Evolutionary conservation across 345 rosid genomes (phyloP), one percentile per base, ranked within the genome.

Genomic region (Rhodamnia rubescens): DNA sequence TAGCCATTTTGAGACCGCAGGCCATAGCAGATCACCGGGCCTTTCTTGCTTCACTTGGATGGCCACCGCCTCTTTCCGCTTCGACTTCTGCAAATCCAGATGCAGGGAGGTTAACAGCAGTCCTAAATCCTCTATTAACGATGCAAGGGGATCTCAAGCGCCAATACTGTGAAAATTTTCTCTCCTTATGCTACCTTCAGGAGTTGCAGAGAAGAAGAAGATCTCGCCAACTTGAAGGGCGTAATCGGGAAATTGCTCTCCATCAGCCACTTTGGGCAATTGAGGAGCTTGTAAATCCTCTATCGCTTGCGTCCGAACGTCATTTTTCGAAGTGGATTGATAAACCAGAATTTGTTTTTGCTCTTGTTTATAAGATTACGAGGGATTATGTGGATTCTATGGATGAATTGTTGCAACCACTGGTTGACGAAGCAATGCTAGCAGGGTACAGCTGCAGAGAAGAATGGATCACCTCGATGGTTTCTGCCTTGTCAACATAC

Each of bases 391-490:
- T 94, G 83, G 98, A 95, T 87, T 92, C 95, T 44, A 90, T 96
- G 98, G 99, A 96, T 87, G 98, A 97, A 61, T 86, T 97, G 83
- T 92, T 96, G 89, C 99, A 97, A 90, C 99, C 99, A 18, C 92
- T 97, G 53, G 96, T 96, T 86, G 99, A 97, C 85, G 92, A 96
- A 91, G 96, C 98, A 85, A 92, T 92, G 92, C 90, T 97, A 51
- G 90, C 89, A 59, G 98, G 99, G 8, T 97, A 96, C 91, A 95
- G 99, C 90, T 97, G 99, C 90, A 88, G 97, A 85, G 99, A 97
- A 88, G 98, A 97, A 87, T 96, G 99, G 99, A 89, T 96, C 87
- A 91, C 97, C 8, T 95, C 96, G n/a, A 97, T 97, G 98, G 97
- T 94, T n/a, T 89, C 92, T 85, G 91, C 98, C 64, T 85, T 95